phyloP scores from a whole-genome alignment of 306 rosid genomes.

The Malus sieversii region DNA sequence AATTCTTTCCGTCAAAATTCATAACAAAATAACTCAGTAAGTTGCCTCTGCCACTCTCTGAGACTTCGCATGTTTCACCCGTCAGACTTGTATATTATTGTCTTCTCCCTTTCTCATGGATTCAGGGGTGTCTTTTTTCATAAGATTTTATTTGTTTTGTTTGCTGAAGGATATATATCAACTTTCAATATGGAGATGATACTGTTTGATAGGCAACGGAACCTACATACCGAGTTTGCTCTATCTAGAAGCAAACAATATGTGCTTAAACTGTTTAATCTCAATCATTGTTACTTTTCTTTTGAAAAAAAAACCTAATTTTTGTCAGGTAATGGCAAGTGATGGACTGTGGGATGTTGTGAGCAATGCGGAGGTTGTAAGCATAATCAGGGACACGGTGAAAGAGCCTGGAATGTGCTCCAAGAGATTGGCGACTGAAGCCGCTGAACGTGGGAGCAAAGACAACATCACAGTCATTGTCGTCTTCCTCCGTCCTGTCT shows the following conservation, averaged over 20 bases:
- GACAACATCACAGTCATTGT: slow-evolving; percentile 86
- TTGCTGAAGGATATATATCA: no score
- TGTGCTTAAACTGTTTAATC: background rate
- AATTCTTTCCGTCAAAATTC: no score
- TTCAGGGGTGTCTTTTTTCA: no score
- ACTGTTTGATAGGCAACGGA: background rate
- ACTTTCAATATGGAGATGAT: no score
- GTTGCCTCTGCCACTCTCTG: no score
- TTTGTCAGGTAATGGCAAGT: slow-evolving; percentile 74
- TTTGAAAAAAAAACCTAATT: background rate
- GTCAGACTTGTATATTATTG: no score
- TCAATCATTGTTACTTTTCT: background rate
- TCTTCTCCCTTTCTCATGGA: no score
- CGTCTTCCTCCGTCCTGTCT: slow-evolving; percentile 64
- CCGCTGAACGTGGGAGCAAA: slow-evolving; percentile 81
- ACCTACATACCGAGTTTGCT: background rate
- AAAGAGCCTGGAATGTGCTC: slow-evolving; percentile 96
- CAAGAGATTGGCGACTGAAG: slow-evolving; percentile 85
- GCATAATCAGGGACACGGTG: slow-evolving; percentile 65
- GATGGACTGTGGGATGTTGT: slow-evolving; percentile 95
- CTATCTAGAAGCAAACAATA: background rate
- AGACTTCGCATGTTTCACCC: no score
- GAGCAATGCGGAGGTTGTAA: slow-evolving; percentile 58
- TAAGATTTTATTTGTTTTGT: no score
- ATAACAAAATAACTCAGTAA: no score